phyloP scores from a whole-genome alignment of 768 basidiomycete species.

The Mrakia frigida region DNA sequence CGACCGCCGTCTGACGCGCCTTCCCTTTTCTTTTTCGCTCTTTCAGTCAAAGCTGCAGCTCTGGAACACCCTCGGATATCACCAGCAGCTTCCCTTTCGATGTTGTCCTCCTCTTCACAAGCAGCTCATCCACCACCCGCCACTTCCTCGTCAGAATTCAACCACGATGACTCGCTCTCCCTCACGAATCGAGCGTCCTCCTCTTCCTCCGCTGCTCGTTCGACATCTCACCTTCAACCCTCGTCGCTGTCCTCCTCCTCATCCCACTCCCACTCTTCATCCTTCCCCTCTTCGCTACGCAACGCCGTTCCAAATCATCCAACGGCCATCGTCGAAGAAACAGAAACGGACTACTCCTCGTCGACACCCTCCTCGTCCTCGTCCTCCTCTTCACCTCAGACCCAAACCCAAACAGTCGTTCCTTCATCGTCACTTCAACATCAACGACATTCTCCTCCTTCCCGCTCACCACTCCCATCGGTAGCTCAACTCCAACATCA shows the following conservation, averaged over 20 bases:
- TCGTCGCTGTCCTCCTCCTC: not conserved
- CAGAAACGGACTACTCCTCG: slow-evolving; percentile 8
- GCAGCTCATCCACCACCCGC: not conserved
- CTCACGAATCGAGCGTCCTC: slow-evolving; percentile 4
- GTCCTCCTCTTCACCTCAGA: not conserved
- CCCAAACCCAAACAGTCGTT: not conserved
- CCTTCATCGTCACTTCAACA: not conserved
- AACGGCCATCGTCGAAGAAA: slow-evolving; percentile 3
- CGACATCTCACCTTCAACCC: not conserved
- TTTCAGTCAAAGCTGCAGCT: not conserved
- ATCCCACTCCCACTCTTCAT: not conserved
- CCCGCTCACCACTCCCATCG: not conserved
- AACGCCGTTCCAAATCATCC: not conserved
- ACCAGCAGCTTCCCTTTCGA: too few species aligned
- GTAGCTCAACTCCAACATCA: not conserved
- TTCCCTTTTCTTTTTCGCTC: not conserved
- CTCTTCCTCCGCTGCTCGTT: not conserved
- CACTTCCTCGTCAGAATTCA: not conserved
- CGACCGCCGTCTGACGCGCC: not conserved
- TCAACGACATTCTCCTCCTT: not conserved
- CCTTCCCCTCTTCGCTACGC: not conserved
- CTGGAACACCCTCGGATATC: not conserved
- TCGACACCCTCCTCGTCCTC: not conserved
- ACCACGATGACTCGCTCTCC: slow-evolving; percentile 1
- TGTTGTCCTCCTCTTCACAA: not conserved